A percentile compares a stretch with the other conserved stretches of the same genome.
These are phyloP conservation scores for Fusarium pseudoanthophilum DNA, from an alignment of 2,329 filamentous ascomycete species.

Conservation along the genomic window DNA sequence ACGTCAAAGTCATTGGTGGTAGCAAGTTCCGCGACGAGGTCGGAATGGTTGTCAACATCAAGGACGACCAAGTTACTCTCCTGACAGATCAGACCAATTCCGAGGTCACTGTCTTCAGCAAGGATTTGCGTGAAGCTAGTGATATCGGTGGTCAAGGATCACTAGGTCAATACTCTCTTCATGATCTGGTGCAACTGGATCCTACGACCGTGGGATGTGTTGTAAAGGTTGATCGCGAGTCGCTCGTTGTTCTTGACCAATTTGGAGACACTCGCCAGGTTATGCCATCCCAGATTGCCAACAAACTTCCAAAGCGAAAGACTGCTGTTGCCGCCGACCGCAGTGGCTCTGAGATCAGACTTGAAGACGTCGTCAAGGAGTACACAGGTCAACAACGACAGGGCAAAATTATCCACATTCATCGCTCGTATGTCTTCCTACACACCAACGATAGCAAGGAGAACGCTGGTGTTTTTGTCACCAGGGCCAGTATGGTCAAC, in stretches of 20 bases:
- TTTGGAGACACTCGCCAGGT: constrained; percentile 84
- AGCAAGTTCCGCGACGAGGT: constrained; percentile 95
- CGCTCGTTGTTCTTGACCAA: constrained; percentile 89
- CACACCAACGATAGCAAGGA: constrained; percentile 86
- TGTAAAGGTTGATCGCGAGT: constrained; percentile 94
- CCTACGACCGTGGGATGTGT: constrained; percentile 92
- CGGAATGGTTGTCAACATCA: constrained; percentile 95
- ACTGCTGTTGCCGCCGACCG: constrained; percentile 91
- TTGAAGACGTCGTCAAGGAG: constrained; percentile 93
- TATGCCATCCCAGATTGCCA: constrained; percentile 90
- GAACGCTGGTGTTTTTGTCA: constrained; percentile 90
- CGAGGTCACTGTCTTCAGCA: constrained; percentile 98
- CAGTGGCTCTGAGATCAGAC: constrained; percentile 90
- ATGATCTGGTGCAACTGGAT: constrained; percentile 94
- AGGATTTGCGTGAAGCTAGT: constrained; percentile 91
- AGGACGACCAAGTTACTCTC: constrained; percentile 90
- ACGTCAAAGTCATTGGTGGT: constrained; percentile 98
- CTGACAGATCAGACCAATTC: constrained; percentile 92
- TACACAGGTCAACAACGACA: constrained; percentile 84
- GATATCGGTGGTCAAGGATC: constrained; percentile 88
- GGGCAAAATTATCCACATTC: constrained; percentile 92
- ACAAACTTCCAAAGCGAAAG: constrained; percentile 84
- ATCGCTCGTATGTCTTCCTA: constrained; percentile 91
- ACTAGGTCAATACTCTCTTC: constrained; percentile 89
- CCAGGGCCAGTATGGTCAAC: constrained; percentile 83